Base-by-base conservation (phyloP, 1,284 basidiomycete genomes). In the Paramarasmius palmivorus region DNA sequence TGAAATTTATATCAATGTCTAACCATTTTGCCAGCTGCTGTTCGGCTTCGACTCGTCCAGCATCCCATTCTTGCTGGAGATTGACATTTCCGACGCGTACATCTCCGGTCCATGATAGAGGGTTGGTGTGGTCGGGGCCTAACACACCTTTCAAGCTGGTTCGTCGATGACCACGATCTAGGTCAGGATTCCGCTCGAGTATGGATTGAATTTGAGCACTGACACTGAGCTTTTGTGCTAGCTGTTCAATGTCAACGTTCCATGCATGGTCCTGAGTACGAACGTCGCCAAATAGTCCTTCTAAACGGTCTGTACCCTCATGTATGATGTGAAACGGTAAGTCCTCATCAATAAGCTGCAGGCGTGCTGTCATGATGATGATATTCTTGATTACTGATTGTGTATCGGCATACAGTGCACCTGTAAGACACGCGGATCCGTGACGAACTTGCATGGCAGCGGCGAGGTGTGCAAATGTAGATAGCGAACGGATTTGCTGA, bases 281-380 rank as follows among this genome's bases (percentile, higher is more conserved):
- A 14, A 48, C 51, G 54, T 68, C 49, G 14, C 56, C 60, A 46
- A 73, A 73, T 2, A 67, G 36, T 8, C 29, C 48, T 47, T 71
- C 68, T 1, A 70, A 52, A 0, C 65, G 64, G 53, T 70, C 69
- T 5, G 69, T 65, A 1, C 68, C 69, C 40, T 67, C 66, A 20
- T 61, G 48, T 3, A 68, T 34, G 29, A 69, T 63, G 39, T 58
- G 61, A 42, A 63, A 64, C 2, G 49, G 7, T 5, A 63, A 41
- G 5, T 50, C 20, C 6, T 49, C 41, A 50, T 63, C 55, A 6
- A 61, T 22, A 1, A 53, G 7, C 48, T 68, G 62, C 2, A 66
- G 47, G 2, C 56, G 50, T 10, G 63, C 65, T 15, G 54, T 48
- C 2, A 57, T 65, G 46, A 63, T 58, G 7, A 66, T 45, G 17